A percentile compares a stretch with the other conserved stretches of the same genome.
Conservation (phyloP, 2,329 filamentous ascomycete species). For the Pseudopithomyces chartarum region DNA sequence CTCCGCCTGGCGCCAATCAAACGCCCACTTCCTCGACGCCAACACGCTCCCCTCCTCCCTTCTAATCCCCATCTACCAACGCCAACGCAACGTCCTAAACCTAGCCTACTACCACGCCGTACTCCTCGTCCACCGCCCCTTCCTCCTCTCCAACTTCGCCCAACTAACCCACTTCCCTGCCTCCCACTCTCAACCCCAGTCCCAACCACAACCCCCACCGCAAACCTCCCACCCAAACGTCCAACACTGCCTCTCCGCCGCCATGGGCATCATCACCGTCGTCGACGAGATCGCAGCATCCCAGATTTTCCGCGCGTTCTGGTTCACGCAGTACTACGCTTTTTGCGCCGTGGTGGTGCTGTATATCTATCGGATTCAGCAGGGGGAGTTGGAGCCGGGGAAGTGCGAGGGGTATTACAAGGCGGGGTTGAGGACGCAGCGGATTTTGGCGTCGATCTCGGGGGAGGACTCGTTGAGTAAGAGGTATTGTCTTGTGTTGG, state of each 20-base stretch:
- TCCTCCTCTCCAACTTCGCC: slow-evolving; percentile 54
- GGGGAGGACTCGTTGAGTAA: slow-evolving; percentile 43
- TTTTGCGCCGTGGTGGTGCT: slow-evolving; percentile 61
- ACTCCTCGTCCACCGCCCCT: slow-evolving; percentile 61
- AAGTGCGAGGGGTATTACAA: slow-evolving; percentile 55
- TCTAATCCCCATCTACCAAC: slow-evolving; percentile 56
- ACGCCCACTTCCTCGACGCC: slow-evolving; percentile 52
- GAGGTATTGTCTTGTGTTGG: slow-evolving; percentile 59
- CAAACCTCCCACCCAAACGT: slow-evolving; percentile 37
- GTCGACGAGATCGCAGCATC: slow-evolving; percentile 49
- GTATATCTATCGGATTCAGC: slow-evolving; percentile 61
- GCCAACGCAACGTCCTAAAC: slow-evolving; percentile 60
- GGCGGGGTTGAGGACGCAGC: slow-evolving; percentile 50
- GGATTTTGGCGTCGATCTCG: slow-evolving; percentile 35
- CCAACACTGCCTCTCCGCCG: slow-evolving; percentile 54
- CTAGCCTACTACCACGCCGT: slow-evolving; percentile 61
- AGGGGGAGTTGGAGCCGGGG: slow-evolving; percentile 52
- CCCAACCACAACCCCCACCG: neutral
- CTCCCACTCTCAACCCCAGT: slow-evolving; percentile 18
- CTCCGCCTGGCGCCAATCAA: slow-evolving; percentile 51
- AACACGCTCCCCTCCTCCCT: slow-evolving; percentile 51
- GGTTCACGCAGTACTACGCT: slow-evolving; percentile 60
- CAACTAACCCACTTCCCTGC: slow-evolving; percentile 35
- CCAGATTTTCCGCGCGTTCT: slow-evolving; percentile 54
- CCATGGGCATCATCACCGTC: slow-evolving; percentile 52